These are phyloP conservation scores for Colletotrichum endophyticum DNA, from an alignment of 2,329 filamentous ascomycete species.

Conservation along the genomic window DNA sequence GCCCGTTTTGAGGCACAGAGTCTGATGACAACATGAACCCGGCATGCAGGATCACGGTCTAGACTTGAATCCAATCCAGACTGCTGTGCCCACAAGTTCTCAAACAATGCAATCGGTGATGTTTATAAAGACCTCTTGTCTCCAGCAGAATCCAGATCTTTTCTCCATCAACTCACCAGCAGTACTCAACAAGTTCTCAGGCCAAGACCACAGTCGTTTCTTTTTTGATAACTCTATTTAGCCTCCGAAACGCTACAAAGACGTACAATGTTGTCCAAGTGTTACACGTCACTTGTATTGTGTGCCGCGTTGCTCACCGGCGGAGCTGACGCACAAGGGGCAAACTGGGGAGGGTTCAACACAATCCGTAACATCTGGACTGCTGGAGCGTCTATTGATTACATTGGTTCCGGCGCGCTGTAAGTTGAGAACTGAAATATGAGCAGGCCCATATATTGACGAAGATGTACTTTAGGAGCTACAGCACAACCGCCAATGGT, in stretches of 20 bases:
- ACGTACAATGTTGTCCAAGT: neutral
- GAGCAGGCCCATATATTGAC: rapidly evolving
- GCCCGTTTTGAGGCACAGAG: neutral
- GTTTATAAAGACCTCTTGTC: neutral
- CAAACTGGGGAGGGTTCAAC: neutral
- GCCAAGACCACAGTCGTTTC: neutral
- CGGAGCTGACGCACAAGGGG: neutral
- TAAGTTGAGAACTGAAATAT: rapidly evolving
- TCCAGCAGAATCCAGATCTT: neutral
- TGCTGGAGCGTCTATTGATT: neutral
- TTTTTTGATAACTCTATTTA: neutral
- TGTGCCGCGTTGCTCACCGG: neutral
- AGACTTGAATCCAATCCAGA: neutral
- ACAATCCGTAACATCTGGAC: neutral
- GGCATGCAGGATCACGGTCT: neutral
- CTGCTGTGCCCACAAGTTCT: rapidly evolving
- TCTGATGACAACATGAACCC: neutral
- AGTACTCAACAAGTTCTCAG: neutral
- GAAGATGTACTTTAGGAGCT: neutral
- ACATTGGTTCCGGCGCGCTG: neutral
- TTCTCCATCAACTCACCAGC: neutral
- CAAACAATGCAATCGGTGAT: neutral
- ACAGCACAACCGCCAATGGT: neutral
- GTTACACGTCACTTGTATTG: neutral
- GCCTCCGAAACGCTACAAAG: neutral